Conservation (phyloP, 1,139 yeast genomes). For the Saccharomycopsis crataegensis region DNA sequence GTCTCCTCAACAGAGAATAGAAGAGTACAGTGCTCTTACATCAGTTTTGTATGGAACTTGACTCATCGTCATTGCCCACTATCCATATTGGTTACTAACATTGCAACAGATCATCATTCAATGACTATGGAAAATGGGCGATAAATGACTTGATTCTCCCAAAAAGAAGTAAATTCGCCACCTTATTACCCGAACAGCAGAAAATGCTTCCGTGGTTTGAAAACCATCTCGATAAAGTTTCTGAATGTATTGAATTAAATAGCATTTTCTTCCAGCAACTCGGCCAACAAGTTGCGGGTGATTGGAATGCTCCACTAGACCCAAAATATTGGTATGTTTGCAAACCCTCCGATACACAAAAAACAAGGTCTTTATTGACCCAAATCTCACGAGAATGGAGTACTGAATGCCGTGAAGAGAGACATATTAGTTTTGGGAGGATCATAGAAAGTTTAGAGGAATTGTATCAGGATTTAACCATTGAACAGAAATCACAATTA, state of each 20-base stretch:
- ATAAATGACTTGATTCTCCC: constrained; percentile 3
- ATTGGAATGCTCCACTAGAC: constrained; percentile 46
- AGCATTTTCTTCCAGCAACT: constrained; percentile 40
- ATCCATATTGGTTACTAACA: not conserved
- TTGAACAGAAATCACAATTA: constrained; percentile 27
- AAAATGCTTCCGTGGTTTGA: constrained; percentile 46
- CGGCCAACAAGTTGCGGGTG: constrained; percentile 40
- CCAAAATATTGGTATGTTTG: constrained; percentile 42
- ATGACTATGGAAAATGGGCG: constrained; percentile 19
- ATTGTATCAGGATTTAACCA: constrained; percentile 35
- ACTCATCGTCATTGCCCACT: too few relatives aligned
- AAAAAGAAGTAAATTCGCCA: constrained; percentile 3
- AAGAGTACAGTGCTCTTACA: constrained; percentile 6
- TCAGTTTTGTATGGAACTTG: constrained; percentile 7
- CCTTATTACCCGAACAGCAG: constrained; percentile 37
- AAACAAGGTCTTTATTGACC: constrained; percentile 52
- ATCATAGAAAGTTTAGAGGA: constrained; percentile 40
- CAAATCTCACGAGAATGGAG: constrained; percentile 80
- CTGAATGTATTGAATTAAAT: constrained; percentile 43
- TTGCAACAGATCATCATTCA: constrained; percentile 23
- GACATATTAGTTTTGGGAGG: constrained; percentile 39
- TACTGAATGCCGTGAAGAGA: constrained; percentile 47
- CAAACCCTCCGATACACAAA: constrained; percentile 44
- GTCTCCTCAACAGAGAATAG: not conserved
- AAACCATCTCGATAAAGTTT: constrained; percentile 37